A percentile compares a stretch with the other conserved stretches of the same genome.
These are phyloP conservation scores for Rhynchospora pubera DNA, from an alignment of 176 grass and related monocot species.

Conservation along the genomic window DNA sequence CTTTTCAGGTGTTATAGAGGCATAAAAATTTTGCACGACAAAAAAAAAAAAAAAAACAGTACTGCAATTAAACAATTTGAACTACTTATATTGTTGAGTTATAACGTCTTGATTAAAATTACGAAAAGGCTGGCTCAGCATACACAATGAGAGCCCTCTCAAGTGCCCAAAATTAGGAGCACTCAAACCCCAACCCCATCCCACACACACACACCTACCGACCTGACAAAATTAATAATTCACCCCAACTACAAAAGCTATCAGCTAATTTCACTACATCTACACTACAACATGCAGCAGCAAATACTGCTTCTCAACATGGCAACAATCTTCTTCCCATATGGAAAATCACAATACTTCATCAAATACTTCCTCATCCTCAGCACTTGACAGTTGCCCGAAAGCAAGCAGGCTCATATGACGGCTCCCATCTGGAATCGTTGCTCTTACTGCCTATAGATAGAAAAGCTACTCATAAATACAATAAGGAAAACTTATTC, in stretches of 20 bases:
- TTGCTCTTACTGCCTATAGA: slow-evolving; percentile 50
- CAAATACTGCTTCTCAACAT: background rate
- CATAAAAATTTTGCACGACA: background rate
- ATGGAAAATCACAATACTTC: slow-evolving; percentile 18
- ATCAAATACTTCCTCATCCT: slow-evolving; percentile 53
- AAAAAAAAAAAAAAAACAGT: background rate
- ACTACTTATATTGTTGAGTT: slow-evolving; percentile 5
- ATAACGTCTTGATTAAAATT: background rate
- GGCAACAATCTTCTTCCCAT: background rate
- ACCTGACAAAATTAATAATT: background rate
- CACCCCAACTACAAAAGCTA: background rate
- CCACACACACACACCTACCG: background rate
- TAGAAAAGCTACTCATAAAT: background rate
- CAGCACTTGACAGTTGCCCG: slow-evolving; percentile 36
- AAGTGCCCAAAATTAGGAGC: background rate
- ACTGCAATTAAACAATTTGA: background rate
- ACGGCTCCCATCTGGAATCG: slow-evolving; percentile 75
- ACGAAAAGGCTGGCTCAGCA: slow-evolving; percentile 1
- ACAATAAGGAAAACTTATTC: background rate
- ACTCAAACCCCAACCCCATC: background rate
- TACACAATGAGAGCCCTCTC: background rate
- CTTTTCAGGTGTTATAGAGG: background rate
- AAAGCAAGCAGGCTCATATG: slow-evolving; percentile 80
- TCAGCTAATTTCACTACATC: slow-evolving; percentile 7
- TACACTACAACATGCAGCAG: background rate